These are phyloP conservation scores for Entoloma clypeatum DNA, from an alignment of 1,284 basidiomycete species.

Conservation along the genomic window DNA sequence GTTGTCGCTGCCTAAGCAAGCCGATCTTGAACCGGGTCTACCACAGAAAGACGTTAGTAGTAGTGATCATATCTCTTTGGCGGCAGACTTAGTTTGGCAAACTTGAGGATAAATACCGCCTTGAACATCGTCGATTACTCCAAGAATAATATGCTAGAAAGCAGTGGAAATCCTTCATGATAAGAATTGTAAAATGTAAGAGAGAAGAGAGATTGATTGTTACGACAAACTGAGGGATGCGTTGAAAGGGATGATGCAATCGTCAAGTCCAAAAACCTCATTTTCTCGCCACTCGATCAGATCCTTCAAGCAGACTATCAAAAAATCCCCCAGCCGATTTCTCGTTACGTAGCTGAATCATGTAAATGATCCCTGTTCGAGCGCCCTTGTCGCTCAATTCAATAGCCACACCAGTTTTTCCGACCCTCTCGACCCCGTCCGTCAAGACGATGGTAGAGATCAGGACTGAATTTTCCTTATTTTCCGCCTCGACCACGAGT, in stretches of 20 bases:
- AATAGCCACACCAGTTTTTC: slow-evolving; percentile 95
- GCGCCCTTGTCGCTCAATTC: slow-evolving; percentile 88
- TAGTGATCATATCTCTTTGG: slow-evolving; percentile 85
- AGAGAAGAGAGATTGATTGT: slow-evolving; percentile 2
- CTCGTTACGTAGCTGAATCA: slow-evolving; percentile 94
- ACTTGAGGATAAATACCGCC: too few species aligned
- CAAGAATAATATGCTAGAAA: slow-evolving; percentile 16
- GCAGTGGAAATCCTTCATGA: slow-evolving; percentile 10
- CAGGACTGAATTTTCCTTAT: slow-evolving; percentile 70
- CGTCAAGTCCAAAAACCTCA: slow-evolving; percentile 12
- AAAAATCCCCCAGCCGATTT: slow-evolving; percentile 82
- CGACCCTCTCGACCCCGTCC: slow-evolving; percentile 96
- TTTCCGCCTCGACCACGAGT: slow-evolving; percentile 90
- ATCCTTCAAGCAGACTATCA: slow-evolving; percentile 83
- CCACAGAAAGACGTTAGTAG: slow-evolving; percentile 79
- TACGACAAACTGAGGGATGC: too few species aligned
- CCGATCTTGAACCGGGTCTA: slow-evolving; percentile 68
- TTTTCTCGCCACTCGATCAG: slow-evolving; percentile 52
- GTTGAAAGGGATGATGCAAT: slow-evolving; percentile 5
- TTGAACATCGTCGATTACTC: slow-evolving; percentile 11
- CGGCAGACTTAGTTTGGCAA: slow-evolving; percentile 42
- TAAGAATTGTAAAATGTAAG: slow-evolving; percentile 11
- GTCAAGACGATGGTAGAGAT: slow-evolving; percentile 95
- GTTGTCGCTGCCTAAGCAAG: slow-evolving; percentile 60
- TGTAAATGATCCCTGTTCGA: slow-evolving; percentile 95